Evolutionary conservation across 2,329 filamentous ascomycete species (phyloP), one percentile per base, ranked within the genome.

Genomic region (Gaeumannomyces tritici): DNA sequence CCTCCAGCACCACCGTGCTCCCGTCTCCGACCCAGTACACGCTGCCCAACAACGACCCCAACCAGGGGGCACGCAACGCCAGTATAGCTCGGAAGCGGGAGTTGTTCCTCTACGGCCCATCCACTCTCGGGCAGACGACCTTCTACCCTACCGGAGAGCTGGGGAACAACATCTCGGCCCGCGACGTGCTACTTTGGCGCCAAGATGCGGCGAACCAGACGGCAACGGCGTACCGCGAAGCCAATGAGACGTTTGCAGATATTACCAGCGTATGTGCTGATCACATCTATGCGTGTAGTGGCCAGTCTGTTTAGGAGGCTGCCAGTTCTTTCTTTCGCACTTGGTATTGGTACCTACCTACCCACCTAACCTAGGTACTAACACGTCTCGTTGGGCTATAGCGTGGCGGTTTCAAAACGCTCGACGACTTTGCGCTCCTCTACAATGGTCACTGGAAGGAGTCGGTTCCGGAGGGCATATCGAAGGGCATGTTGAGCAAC

Each of bases 381-480:
- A n/a, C n/a, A 21, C 8, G 13, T 59, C 47, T 57, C 9, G 51
- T 28, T 27, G 4, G 8, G 42, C 35, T 62, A 9, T 18, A 73
- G 72, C 66, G 67, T 61, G 68, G 69, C 18, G 68, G 67, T 9
- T 63, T 75, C n/a, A 66, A 69, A 31, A 69, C 69, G 15, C 62
- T 75, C 33, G 69, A 73, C 15, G 76, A 78, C 67, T 79, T 75
- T 63, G 67, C 66, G 28, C 68, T 74, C 27, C 69, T 80, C 1
- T 81, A 80, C 65, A 64, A 76, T 18, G 70, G 70, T 12, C 70
- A 79, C 64, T 80, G 76, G 75, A 68, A 68, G 11, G 68, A 67
- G 1, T 69, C 75, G 0, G 68, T 75, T 6, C 75, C 77, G 0
- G 67, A 65, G 12, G 76, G 77, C 1, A 66, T 71, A 2, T 66